Evolutionary conservation across 2,329 filamentous ascomycete genomes (phyloP).

Genomic region (Cladosporium sp.): DNA sequence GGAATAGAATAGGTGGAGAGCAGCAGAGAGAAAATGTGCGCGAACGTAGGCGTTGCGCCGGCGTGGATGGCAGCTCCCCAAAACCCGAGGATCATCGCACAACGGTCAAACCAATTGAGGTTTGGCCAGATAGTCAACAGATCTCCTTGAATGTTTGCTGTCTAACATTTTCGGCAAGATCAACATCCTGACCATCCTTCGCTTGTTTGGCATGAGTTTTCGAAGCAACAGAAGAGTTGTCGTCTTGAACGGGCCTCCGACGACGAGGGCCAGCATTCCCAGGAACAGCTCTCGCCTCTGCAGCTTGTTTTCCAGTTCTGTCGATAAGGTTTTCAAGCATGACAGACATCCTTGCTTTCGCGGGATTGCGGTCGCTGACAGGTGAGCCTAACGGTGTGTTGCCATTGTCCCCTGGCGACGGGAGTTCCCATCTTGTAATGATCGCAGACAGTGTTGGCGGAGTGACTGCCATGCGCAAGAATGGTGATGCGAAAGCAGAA

Average conservation of each 20-base stretch:
- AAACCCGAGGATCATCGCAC: slow-evolving; percentile 57
- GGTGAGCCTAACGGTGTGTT: slow-evolving; percentile 4
- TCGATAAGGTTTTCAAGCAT: slow-evolving; percentile 21
- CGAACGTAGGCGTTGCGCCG: slow-evolving; percentile 67
- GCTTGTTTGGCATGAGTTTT: neutral
- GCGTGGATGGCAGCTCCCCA: slow-evolving; percentile 62
- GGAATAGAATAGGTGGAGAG: slow-evolving; percentile 64
- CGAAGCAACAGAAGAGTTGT: neutral
- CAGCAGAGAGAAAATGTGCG: slow-evolving; percentile 69
- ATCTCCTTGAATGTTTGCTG: slow-evolving; percentile 47
- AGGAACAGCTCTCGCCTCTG: slow-evolving; percentile 11
- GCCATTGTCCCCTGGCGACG: neutral
- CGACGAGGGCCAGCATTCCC: slow-evolving; percentile 1
- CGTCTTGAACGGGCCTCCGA: slow-evolving; percentile 6
- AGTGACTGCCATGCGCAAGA: slow-evolving; percentile 11
- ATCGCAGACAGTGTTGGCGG: neutral
- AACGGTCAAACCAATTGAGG: slow-evolving; percentile 49
- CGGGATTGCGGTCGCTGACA: neutral
- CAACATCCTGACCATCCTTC: neutral
- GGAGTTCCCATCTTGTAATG: slow-evolving; percentile 8
- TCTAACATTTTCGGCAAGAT: slow-evolving; percentile 1
- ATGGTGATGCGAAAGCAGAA: slow-evolving; percentile 23
- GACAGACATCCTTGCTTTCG: slow-evolving; percentile 6
- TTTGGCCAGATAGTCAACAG: slow-evolving; percentile 67
- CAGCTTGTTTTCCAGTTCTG: slow-evolving; percentile 18